Evolutionary conservation across 371 early-diverging fungal genomes (phyloP), one percentile per base, ranked within the genome.

Genomic region (Rhizopus stolonifer): DNA sequence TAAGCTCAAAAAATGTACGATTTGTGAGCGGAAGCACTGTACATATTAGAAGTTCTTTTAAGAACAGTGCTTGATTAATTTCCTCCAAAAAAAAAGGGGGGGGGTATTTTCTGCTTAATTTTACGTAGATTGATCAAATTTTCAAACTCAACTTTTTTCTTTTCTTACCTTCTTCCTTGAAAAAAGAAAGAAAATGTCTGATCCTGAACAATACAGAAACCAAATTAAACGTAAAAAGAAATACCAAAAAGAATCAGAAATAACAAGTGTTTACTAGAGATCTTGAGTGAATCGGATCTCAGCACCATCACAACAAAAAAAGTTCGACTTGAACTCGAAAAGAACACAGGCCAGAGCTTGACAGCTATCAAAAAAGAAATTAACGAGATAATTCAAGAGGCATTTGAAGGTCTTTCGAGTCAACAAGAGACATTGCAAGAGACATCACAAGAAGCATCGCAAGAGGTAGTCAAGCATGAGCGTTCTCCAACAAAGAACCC

Each of bases 241-340:
- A 34, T n/a, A n/a, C n/a, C n/a, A n/a, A n/a, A n/a, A n/a, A 43
- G 39, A 25, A 25, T 34, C 11, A 9, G 11, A 29, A 34, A 42
- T 18, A 22, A 31, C 15, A 31, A 22, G 44, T n/a, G 38, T 1
- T 9, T 11, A n/a, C n/a, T 54, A 60, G 64, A 45, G 17, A 82
- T 83, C 26, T 66, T 83, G 32, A 64, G 57, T 36, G 36, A 40
- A 11, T 68, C 82, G 4, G 81, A 83, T 53, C 71, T 78, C 32
- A 40, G 64, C 0, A 69, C 65, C n/a, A 69, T 83, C 17, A 72
- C 77, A 17, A 72, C 84, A 9, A 83, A 84, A 32, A 68, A 65
- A 40, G 72, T 83, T 22, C 68, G 84, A n/a, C 49, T 45, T 19
- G 61, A 69, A 21, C 59, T 82, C 15, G 71, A 81, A 59, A 10